A percentile compares a stretch with the other conserved stretches of the same genome.
These are phyloP conservation scores for Ogataea philodendri DNA, from an alignment of 805 yeast genomes.

Conservation along the genomic window DNA sequence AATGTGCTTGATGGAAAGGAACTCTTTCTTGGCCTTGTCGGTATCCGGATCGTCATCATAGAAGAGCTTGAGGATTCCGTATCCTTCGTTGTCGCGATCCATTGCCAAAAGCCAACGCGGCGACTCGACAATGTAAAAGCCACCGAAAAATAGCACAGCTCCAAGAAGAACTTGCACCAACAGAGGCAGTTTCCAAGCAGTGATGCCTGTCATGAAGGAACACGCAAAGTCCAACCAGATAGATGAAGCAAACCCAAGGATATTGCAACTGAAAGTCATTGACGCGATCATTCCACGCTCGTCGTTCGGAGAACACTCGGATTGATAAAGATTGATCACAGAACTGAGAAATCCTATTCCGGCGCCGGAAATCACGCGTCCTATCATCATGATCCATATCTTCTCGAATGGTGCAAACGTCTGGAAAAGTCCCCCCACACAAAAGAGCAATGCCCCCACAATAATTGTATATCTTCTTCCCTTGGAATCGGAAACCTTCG, in stretches of 20 bases:
- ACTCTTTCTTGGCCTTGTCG: constrained; percentile 38
- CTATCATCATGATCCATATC: constrained; percentile 59
- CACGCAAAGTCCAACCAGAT: constrained; percentile 87
- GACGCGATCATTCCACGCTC: constrained; percentile 84
- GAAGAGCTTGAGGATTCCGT: constrained; percentile 36
- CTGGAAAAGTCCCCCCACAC: constrained; percentile 73
- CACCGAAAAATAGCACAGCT: constrained; percentile 60
- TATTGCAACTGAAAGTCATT: constrained; percentile 84
- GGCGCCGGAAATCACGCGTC: constrained; percentile 76
- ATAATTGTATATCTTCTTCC: constrained; percentile 80
- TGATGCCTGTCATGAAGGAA: constrained; percentile 57
- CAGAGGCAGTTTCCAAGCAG: constrained; percentile 79
- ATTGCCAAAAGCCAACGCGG: constrained; percentile 85
- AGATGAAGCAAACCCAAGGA: constrained; percentile 74
- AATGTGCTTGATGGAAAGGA: constrained; percentile 43
- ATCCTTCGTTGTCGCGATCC: constrained; percentile 60
- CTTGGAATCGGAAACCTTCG: constrained; percentile 67
- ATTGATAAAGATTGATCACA: constrained; percentile 83
- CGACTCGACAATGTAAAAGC: constrained; percentile 76
- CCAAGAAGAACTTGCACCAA: constrained; percentile 75
- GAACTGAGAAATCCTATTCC: constrained; percentile 85
- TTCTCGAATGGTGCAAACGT: constrained; percentile 45
- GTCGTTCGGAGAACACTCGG: constrained; percentile 85
- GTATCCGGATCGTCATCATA: constrained; percentile 29
- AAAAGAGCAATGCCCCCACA: constrained; percentile 71